A percentile compares a stretch with the other conserved stretches of the same genome.
Evolutionary conservation across 441 rosid species (phyloP).

Genomic region (Jatropha podagrica): DNA sequence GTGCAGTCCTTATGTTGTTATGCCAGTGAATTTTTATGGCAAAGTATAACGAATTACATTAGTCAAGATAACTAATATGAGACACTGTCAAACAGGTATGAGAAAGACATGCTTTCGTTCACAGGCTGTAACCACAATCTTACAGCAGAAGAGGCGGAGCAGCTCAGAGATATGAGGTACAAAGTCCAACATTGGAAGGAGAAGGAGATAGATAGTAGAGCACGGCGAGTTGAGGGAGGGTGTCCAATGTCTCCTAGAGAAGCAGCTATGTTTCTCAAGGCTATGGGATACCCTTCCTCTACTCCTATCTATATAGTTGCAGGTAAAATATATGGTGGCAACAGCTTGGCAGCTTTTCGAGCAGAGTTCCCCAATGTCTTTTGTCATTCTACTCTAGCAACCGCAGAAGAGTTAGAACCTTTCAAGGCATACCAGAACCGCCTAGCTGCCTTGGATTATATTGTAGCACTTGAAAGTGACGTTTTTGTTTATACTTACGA

Average conservation of each 20-base stretch:
- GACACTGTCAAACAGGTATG: conserved; percentile 46
- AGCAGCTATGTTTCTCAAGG: conserved; percentile 84
- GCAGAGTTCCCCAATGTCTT: conserved; percentile 83
- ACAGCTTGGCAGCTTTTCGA: conserved; percentile 68
- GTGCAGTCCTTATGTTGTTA: conserved; percentile 30
- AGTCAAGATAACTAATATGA: not conserved
- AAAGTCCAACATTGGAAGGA: conserved; percentile 87
- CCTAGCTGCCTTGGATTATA: conserved; percentile 89
- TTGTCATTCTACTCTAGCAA: conserved; percentile 71
- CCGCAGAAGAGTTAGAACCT: conserved; percentile 72
- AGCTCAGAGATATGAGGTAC: conserved; percentile 75
- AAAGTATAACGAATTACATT: no score
- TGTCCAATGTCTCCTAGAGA: conserved; percentile 97
- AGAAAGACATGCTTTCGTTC: conserved; percentile 96
- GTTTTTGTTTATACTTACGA: conserved; percentile 87
- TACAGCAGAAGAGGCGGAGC: conserved; percentile 60
- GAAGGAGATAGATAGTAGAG: conserved; percentile 77
- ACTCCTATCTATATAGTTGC: conserved; percentile 87
- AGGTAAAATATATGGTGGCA: conserved; percentile 77
- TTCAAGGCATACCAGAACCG: conserved; percentile 76
- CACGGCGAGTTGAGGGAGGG: conserved; percentile 69
- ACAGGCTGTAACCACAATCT: conserved; percentile 93
- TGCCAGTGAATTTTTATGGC: no score
- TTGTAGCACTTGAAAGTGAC: conserved; percentile 86
- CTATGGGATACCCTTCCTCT: conserved; percentile 86